Evolutionary conservation across 345 rosid genomes (phyloP).

Genomic region (Kernera saxatilis): DNA sequence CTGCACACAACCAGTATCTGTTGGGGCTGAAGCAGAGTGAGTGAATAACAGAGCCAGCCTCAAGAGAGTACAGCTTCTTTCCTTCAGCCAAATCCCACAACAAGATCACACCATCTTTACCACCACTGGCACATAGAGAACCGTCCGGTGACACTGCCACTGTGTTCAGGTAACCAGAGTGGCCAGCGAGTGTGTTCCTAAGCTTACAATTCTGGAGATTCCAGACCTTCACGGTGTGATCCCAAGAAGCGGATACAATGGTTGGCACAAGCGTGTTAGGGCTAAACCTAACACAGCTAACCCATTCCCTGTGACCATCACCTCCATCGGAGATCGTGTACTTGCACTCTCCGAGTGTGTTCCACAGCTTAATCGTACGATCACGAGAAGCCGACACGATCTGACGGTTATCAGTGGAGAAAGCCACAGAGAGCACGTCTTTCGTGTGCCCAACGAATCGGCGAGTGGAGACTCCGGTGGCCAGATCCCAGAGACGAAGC

Average conservation of each 20-base stretch:
- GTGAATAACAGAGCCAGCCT: conserved; percentile 65
- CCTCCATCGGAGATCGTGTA: conserved; percentile 67
- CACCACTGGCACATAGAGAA: conserved; percentile 85
- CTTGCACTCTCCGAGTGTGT: conserved; percentile 90
- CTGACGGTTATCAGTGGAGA: conserved; percentile 87
- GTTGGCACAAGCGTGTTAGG: conserved; percentile 65
- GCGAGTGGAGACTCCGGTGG: conserved; percentile 56
- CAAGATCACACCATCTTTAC: conserved; percentile 74
- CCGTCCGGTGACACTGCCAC: conserved; percentile 90
- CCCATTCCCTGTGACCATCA: conserved; percentile 82
- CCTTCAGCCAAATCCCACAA: conserved; percentile 96
- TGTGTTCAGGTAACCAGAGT: conserved; percentile 69
- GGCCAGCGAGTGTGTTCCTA: conserved; percentile 59
- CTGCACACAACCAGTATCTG: conserved; percentile 96
- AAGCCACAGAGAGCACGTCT: conserved; percentile 82
- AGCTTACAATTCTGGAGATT: conserved; percentile 82
- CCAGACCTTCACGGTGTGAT: conserved; percentile 82
- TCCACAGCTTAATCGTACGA: conserved; percentile 79
- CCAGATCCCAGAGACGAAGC: conserved; percentile 88
- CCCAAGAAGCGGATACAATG: conserved; percentile 91
- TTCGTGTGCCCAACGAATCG: conserved; percentile 86
- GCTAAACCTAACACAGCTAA: conserved; percentile 84
- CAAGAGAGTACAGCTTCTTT: conserved; percentile 71
- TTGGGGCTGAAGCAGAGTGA: conserved; percentile 86
- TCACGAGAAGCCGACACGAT: conserved; percentile 94